Base-by-base conservation (phyloP, 2,329 filamentous ascomycete species). In the Fusarium sp. region DNA sequence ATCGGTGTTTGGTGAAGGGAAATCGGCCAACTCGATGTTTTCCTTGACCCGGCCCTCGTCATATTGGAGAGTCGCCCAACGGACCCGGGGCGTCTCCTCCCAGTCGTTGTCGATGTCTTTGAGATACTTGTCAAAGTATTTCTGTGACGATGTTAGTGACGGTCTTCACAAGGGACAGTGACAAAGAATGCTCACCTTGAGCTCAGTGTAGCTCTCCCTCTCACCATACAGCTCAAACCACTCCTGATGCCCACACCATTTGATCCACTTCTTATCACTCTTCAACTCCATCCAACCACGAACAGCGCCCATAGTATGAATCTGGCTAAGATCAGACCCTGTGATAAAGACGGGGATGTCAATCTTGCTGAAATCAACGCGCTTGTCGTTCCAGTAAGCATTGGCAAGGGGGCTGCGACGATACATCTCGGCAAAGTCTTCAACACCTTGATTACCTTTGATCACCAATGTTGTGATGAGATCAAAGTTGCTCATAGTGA, bases 271-370 rank as follows among this genome's bases (percentile, higher is more conserved):
- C 14, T 76, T 73, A 6, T 76, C 55, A 9, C 67, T 70, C 12
- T 49, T 53, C 20, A 73, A 16, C 49, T 76, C 71, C 62, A 76
- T 74, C 71, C 69, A 76, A 2, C 69, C 74, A 22, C 74, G 55
- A 1, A 76, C 72, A 16, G 64, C 67, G 9, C 74, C 74, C 74
- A 76, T 76, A 6, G 74, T 76, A 36, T 76, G 74, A 22, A 76
- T 76, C 29, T 72, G 70, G n/a, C 74, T 76, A 1, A 75, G 55
- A 16, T 76, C 71, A 2, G 74, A 75, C 1, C 72, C 74, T 0
- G 66, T 67, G 33, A 76, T 76, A 17, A 75, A 76, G 9, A 60
- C 42, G 0, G 74, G 74, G 24, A 67, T 73, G 8, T 70, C 22
- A n/a, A 76, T 76, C 36, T 71, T 69, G 44, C 51, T 53, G 33